These are phyloP conservation scores for Spongiforma sp. DNA, from an alignment of 1,284 basidiomycete genomes.

Conservation along the genomic window DNA sequence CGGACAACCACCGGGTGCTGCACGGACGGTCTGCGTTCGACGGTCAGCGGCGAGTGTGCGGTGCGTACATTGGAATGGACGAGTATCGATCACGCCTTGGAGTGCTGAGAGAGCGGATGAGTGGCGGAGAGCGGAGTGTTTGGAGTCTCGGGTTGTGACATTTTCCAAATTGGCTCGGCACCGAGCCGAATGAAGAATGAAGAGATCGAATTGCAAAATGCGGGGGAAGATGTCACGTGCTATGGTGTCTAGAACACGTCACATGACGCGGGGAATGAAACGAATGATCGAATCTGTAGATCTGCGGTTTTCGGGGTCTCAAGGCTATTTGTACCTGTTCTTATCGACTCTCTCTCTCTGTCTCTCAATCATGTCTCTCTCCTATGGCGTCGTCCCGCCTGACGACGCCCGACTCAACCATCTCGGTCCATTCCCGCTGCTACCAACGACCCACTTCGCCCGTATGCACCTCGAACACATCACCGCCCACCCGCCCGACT, in stretches of 20 bases:
- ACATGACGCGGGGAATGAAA: conserved; percentile 28
- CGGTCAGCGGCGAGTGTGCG: conserved; percentile 92
- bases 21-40: conserved; percentile 92
- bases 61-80: conserved; percentile 93
- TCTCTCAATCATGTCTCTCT: conserved; percentile 18
- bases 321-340: conserved; percentile 28
- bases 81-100: conserved; percentile 83
- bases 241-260: conserved; percentile 23
- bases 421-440: conserved; percentile 31
- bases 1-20: conserved; percentile 92
- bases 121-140: conserved; percentile 16
- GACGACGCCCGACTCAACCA: conserved; percentile 29
- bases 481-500: conserved; percentile 73
- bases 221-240: conserved; percentile 27
- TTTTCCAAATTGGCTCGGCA: conserved; percentile 22
- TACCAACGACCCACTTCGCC: conserved; percentile 62
- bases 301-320: conserved; percentile 24
- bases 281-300: conserved; percentile 28
- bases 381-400: conserved; percentile 46
- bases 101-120: conserved; percentile 66
- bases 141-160: conserved; percentile 31
- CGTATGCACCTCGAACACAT: conserved; percentile 66
- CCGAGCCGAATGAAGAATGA: conserved; percentile 24
- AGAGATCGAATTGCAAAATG: conserved; percentile 29
- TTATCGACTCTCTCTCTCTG: conserved; percentile 20